Conservation (phyloP, 2,329 filamentous ascomycete genomes). For the Exophiala sp. region DNA sequence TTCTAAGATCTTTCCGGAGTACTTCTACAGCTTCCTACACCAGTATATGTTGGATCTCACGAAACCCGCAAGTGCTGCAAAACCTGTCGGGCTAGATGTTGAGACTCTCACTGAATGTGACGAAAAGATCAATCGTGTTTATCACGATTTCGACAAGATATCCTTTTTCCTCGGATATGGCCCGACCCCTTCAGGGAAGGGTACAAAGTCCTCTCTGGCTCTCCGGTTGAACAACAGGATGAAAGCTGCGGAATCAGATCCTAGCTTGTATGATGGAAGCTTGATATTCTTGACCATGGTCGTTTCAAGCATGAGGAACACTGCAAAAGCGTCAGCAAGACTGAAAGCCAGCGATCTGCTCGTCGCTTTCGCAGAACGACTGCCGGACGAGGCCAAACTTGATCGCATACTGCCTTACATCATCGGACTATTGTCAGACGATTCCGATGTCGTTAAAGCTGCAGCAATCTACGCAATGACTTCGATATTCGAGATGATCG, state of each 20-base stretch:
- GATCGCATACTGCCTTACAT: constrained; percentile 90
- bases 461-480: constrained; percentile 82
- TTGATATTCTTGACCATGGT: constrained; percentile 88
- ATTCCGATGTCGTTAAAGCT: constrained; percentile 77
- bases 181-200: constrained; percentile 25
- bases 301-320: constrained; percentile 83
- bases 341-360: constrained; percentile 87
- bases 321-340: constrained; percentile 80
- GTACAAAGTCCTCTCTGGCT: constrained; percentile 30
- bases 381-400: constrained; percentile 93
- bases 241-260: constrained; percentile 40
- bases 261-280: constrained; percentile 78
- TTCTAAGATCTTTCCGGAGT: constrained; percentile 86
- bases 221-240: constrained; percentile 67
- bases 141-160: constrained; percentile 95
- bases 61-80: constrained; percentile 77
- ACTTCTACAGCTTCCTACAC: constrained; percentile 96
- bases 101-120: constrained; percentile 82
- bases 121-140: constrained; percentile 89
- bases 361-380: constrained; percentile 81
- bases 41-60: constrained; percentile 97
- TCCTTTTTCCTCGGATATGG: constrained; percentile 78
- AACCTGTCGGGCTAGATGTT: constrained; percentile 62
- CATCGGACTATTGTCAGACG: constrained; percentile 76
- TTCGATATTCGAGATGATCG: constrained; percentile 81